A percentile compares a stretch with the other conserved stretches of the same genome.
Evolutionary conservation across 306 rosid genomes (phyloP).

Genomic region (Gastrolobium bilobum): DNA sequence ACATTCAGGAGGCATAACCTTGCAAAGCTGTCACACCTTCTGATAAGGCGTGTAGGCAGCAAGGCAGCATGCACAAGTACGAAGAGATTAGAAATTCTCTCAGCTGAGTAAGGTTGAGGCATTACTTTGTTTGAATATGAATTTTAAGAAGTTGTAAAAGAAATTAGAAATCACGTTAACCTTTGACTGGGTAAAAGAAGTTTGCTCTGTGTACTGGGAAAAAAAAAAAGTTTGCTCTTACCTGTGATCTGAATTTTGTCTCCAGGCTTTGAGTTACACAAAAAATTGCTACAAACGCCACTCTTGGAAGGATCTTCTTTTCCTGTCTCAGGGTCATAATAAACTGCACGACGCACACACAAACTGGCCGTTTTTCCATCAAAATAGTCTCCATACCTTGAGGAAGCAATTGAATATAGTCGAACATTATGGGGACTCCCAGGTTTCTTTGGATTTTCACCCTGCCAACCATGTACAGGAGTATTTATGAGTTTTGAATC

Average conservation of each 20-base stretch:
- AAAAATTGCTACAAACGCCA: slow-evolving; percentile 92
- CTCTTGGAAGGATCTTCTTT: slow-evolving; percentile 89
- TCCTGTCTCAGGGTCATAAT: slow-evolving; percentile 91
- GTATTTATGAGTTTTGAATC: slow-evolving; percentile 26
- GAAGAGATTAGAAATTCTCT: not conserved
- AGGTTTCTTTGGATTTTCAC: slow-evolving; percentile 95
- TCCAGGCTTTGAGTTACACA: slow-evolving; percentile 93
- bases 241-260: slow-evolving; percentile 93
- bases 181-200: slow-evolving; percentile 33
- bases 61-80: not conserved
- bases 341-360: slow-evolving; percentile 97
- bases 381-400: slow-evolving; percentile 92
- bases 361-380: slow-evolving; percentile 97
- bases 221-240: slow-evolving; percentile 49
- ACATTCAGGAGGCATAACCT: not conserved
- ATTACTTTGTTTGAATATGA: slow-evolving; percentile 1
- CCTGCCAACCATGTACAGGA: slow-evolving; percentile 65
- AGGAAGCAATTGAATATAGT: slow-evolving; percentile 92
- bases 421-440: slow-evolving; percentile 90
- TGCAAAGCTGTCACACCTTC: slow-evolving; percentile 7
- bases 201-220: no score
- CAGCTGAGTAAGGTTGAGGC: slow-evolving; percentile 4
- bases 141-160: slow-evolving; percentile 5
- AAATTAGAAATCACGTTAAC: slow-evolving; percentile 28
- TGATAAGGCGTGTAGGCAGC: not conserved